Evolutionary conservation across 2,329 filamentous ascomycete species (phyloP).

Genomic region (Aspergillus tubingensis): DNA sequence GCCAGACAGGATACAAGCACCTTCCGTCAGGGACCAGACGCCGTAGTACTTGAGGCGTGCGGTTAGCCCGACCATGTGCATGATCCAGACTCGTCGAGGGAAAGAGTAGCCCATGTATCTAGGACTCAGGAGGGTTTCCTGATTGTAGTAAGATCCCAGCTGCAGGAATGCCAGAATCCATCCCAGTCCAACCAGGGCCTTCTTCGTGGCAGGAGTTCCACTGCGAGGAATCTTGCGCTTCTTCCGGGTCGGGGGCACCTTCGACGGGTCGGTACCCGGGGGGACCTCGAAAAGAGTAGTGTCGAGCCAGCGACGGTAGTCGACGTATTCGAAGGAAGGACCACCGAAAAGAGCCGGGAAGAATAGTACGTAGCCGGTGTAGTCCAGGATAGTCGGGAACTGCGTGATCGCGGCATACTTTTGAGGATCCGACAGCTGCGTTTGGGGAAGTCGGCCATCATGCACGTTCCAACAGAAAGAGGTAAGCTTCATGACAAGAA

Average conservation of each 20-base stretch:
- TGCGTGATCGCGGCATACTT: slow-evolving; percentile 75
- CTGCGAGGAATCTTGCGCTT: slow-evolving; percentile 91
- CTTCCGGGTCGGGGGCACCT: slow-evolving; percentile 82
- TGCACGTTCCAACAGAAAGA: slow-evolving; percentile 98
- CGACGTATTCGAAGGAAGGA: slow-evolving; percentile 90
- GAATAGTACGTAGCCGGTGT: slow-evolving; percentile 87
- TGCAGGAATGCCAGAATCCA: slow-evolving; percentile 82
- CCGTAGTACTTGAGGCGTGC: slow-evolving; percentile 93
- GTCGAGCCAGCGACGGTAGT: slow-evolving; percentile 90
- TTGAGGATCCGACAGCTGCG: slow-evolving; percentile 82
- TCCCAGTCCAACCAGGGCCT: slow-evolving; percentile 69
- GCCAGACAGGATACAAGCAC: slow-evolving; percentile 88
- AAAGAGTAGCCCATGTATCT: slow-evolving; percentile 69
- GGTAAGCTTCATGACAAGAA: slow-evolving; percentile 94
- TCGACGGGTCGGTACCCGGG: slow-evolving; percentile 75
- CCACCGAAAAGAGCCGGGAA: slow-evolving; percentile 89
- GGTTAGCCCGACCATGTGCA: slow-evolving; percentile 82
- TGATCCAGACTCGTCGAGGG: slow-evolving; percentile 70
- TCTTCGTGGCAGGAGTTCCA: slow-evolving; percentile 77
- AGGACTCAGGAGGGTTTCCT: slow-evolving; percentile 64
- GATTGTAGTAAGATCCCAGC: slow-evolving; percentile 67
- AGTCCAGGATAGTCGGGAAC: slow-evolving; percentile 78
- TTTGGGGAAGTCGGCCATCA: slow-evolving; percentile 77
- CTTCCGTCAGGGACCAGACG: slow-evolving; percentile 91
- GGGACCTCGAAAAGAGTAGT: slow-evolving; percentile 92